Evolutionary conservation across 495 filamentous ascomycete genomes (phyloP), one percentile per base, ranked within the genome.

Genomic region (Aspergillus kassunensis): DNA sequence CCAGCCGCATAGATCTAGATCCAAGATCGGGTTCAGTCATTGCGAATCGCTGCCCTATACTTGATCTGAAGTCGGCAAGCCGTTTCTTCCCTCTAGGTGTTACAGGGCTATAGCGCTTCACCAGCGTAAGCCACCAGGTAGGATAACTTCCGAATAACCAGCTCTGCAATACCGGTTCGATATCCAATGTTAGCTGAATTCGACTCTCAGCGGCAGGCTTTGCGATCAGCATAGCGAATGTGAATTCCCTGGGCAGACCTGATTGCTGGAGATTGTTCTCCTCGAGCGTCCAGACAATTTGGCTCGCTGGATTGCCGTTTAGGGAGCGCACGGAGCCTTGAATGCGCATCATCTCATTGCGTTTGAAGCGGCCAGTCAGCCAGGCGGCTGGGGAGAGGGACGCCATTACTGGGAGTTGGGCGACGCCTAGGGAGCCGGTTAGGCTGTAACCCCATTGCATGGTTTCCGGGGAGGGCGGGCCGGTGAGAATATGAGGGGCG

Each of bases 261-360:
- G 75, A 75, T 7, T 65, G 64, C 53, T 80, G 76, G 11, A 79
- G 59, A 25, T 51, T 63, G 44, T 80, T 80, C 40, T 80, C 78
- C 35, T 77, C 72, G 1, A 80, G 62, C 0, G 76, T 75, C 78
- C 76, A 80, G 11, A 79, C 68, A 6, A 78, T 61, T 53, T 74
- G 69, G 2, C 68, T 74, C 23, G 74, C 69, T 25, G 75, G 71
- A 6, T 70, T 62, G 45, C 76, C 71, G 44, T 64, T 73, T 6
- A 67, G 36, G 2, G 71, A 72, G 6, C 77, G 70, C 6, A 69
- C 61, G 5, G 75, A 79, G 12, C 75, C 77, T 57, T 79, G 76
- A 19, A 80, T 78, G 29, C 70, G 69, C 76, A 80, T 76, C 74
- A 79, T 79, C 51, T 76, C 71, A 49, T 74, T 78, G 15, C 78